Evolutionary conservation across 2,329 filamentous ascomycete genomes (phyloP), one percentile per base, ranked within the genome.

Genomic region (Graphilbum ipis-grandicollis): DNA sequence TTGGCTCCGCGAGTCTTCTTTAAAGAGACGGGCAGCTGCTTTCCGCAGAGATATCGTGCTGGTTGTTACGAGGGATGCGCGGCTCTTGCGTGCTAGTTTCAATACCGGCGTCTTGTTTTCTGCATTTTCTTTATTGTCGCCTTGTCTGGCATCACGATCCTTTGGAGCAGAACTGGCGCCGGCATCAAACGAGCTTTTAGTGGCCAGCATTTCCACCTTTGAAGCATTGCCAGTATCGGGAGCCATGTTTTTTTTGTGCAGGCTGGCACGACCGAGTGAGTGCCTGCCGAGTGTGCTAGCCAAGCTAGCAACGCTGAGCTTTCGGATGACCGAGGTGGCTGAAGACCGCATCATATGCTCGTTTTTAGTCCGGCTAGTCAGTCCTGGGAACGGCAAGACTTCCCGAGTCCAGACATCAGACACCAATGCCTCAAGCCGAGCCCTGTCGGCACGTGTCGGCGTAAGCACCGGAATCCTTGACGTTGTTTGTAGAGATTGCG

Each of bases 311-410:
- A 83, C 77, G 55, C 82, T 93, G 43, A 94, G 67, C 52, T 86
- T 92, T 36, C 85, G 71, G 60, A 93, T 93, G 50, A 93, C 72
- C 1, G 81, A 81, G 26, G 82, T 84, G 12, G 85, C 81, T n/a
- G 79, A 84, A 30, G 71, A 72, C 35, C 80, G 68, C 33, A 90
- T 76, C 4, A 83, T 61, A 49, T 80, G 73, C 47, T 93, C 72
- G 47, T 79, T 58, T 59, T 73, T 54, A 52, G 71, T 54, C 58
- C 75, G 54, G 56, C 54, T 63, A 23, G 69, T 70, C 71, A 93
- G 86, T 2, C 84, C 84, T 14, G 86, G 84, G 50, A 79, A 90
- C 1, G 85, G 84, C 31, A 94, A 58, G 15, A 73, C 56, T 39
- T 92, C 80, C 35, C 76, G 75, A 13, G 80, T 92, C 79, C 86